These are phyloP conservation scores for Microbotryum intermedium DNA, from an alignment of 1,284 basidiomycete species.

Conservation along the genomic window DNA sequence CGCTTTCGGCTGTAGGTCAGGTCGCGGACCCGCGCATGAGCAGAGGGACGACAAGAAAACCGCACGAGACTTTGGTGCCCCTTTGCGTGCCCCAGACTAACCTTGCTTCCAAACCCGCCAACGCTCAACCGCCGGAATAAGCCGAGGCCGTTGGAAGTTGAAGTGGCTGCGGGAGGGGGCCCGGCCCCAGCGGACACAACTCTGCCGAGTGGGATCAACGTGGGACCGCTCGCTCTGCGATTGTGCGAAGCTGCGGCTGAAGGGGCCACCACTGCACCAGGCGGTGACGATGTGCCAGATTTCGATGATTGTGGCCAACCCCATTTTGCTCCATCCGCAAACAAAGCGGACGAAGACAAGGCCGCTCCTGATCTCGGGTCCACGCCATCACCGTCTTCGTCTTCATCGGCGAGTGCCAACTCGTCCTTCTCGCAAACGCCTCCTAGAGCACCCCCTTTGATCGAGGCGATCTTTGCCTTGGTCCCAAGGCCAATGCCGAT, in stretches of 20 bases:
- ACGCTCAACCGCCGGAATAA: constrained; percentile 24
- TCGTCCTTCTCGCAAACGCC: constrained; percentile 24
- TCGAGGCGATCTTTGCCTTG: background rate
- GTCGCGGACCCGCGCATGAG: too few species aligned
- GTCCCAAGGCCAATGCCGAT: background rate
- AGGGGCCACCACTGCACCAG: constrained; percentile 2
- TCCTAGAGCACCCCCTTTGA: constrained; percentile 9
- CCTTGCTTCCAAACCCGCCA: constrained; percentile 20
- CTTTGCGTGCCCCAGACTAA: background rate
- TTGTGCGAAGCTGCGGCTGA: background rate
- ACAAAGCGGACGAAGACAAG: constrained; percentile 4
- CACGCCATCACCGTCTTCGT: background rate
- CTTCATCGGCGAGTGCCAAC: background rate
- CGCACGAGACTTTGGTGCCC: too few species aligned
- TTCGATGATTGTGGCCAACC: constrained; percentile 17
- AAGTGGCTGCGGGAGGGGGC: constrained; percentile 1
- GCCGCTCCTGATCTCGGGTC: background rate
- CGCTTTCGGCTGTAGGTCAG: too few species aligned
- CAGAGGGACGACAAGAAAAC: too few species aligned
- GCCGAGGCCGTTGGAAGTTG: constrained; percentile 13
- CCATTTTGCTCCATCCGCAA: constrained; percentile 24
- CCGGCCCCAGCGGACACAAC: constrained; percentile 25
- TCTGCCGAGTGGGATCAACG: constrained; percentile 19
- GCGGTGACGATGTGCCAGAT: background rate
- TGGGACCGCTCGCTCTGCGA: constrained; percentile 3